A percentile compares a stretch with the other conserved stretches of the same genome.
Evolutionary conservation across 2,329 filamentous ascomycete species (phyloP).

Genomic region (Elsinoe fawcettii): DNA sequence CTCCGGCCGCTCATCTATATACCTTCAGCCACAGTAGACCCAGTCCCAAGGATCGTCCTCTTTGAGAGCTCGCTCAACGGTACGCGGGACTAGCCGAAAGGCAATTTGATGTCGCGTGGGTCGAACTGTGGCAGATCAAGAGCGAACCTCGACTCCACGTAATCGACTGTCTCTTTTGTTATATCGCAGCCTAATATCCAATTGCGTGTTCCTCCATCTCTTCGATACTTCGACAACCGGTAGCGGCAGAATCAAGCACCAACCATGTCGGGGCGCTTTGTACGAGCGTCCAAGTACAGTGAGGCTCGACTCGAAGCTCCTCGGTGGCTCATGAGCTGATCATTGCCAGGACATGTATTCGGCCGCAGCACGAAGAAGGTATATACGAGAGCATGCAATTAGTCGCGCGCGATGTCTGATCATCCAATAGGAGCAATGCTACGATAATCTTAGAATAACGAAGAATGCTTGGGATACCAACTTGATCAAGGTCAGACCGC

Average conservation of each 20-base stretch:
- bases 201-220: not conserved
- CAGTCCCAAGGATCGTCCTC: constrained; percentile 12
- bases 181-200: not conserved
- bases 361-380: constrained; percentile 86
- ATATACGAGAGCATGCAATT: constrained; percentile 16
- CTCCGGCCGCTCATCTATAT: not conserved
- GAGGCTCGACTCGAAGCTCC: constrained; percentile 30
- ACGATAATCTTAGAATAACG: constrained; percentile 94
- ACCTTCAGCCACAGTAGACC: not conserved
- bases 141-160: not conserved
- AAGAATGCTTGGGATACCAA: constrained; percentile 99
- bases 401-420: not conserved
- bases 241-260: constrained; percentile 11
- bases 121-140: constrained; percentile 14
- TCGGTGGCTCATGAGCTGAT: constrained; percentile 17
- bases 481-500: constrained; percentile 71
- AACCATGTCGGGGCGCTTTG: constrained; percentile 62
- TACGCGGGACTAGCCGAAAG: constrained; percentile 7
- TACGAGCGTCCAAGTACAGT: constrained; percentile 68
- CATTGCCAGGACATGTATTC: constrained; percentile 80
- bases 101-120: constrained; percentile 16
- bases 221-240: not conserved
- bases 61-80: constrained; percentile 6
- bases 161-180: not conserved
- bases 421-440: constrained; percentile 69